Evolutionary conservation across 768 basidiomycete species (phyloP), one percentile per base, ranked within the genome.

Genomic region (Amylocystis lapponica): DNA sequence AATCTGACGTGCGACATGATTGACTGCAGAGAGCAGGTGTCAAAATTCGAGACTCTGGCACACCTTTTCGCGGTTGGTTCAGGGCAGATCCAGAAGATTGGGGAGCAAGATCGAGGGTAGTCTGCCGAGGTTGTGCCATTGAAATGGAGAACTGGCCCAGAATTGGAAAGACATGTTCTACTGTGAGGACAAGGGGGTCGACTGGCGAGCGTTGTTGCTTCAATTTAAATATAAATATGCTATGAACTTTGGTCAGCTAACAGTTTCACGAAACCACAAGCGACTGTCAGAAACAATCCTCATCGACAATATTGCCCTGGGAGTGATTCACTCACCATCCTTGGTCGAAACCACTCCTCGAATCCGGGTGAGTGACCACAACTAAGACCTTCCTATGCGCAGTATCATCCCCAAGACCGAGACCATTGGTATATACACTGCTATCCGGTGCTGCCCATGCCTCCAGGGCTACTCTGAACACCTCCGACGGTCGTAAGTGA

Each of bases 91-190:
- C 51, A 3, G 67, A 41, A 36, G 57, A 36, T 35, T 54, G 36
- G 23, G 55, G 40, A 29, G 54, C 54, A 7, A 67, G 50, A 41
- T 75, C 67, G 14, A 67, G 44, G 0, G 70, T 68, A 30, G 51
- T 53, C 11, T 65, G 64, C 22, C 63, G 66, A 30, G 72, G 66
- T 54, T 86, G 83, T 2, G 79, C 71, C 62, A 84, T 76, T 8
- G 66, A 58, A 29, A 85, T 68, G 4, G 69, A 62, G 52, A 84
- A 77, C 26, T 67, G 61, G 9, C 68, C 70, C 40, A 74, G 70
- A 25, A 87, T 74, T 3, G 81, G 81, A n/a, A 76, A 70, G 2
- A 74, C 66, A 38, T 68, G 70, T 45, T 78, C 66, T 8, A 79
- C 62, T 62, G 27, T 75, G 63, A 20, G 64, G 57, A 74, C 69